These are phyloP conservation scores for Kazachstania kunashirensis DNA, from an alignment of 805 yeast genomes.

Conservation along the genomic window DNA sequence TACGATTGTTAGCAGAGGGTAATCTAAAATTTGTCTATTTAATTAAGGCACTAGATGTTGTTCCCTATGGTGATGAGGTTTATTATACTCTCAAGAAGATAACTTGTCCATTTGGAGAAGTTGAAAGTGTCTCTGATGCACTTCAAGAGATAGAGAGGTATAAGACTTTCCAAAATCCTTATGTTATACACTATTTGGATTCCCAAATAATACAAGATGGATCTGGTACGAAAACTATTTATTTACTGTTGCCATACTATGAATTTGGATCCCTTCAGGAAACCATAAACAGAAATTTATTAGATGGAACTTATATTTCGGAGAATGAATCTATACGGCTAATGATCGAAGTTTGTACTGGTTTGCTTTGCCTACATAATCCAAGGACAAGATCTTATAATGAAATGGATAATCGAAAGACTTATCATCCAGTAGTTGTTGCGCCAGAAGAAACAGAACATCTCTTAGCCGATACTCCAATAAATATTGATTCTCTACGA, in stretches of 20 bases:
- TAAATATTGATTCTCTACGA: constrained; percentile 4
- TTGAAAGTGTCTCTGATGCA: constrained; percentile 63
- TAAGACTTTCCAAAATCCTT: constrained; percentile 57
- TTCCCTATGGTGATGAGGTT: neutral
- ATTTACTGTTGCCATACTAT: constrained; percentile 71
- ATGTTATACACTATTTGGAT: constrained; percentile 59
- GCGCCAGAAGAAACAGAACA: constrained; percentile 9
- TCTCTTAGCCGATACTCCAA: constrained; percentile 11
- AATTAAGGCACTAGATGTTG: constrained; percentile 40
- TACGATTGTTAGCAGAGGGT: constrained; percentile 78
- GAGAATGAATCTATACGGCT: constrained; percentile 56
- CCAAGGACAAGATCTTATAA: constrained; percentile 14
- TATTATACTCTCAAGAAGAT: constrained; percentile 73
- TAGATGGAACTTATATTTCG: constrained; percentile 43
- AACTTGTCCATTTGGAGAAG: constrained; percentile 71
- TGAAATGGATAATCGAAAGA: constrained; percentile 4
- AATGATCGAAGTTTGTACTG: constrained; percentile 63
- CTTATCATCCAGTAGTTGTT: constrained; percentile 5
- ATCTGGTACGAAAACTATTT: constrained; percentile 74
- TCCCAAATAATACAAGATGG: constrained; percentile 60
- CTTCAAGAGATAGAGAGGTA: constrained; percentile 71
- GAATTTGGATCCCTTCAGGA: constrained; percentile 72
- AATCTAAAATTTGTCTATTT: constrained; percentile 82
- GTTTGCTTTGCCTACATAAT: constrained; percentile 63
- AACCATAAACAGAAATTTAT: constrained; percentile 52